Conservation (phyloP, 177 flowering plant genomes). For the Telopea speciosissima region DNA sequence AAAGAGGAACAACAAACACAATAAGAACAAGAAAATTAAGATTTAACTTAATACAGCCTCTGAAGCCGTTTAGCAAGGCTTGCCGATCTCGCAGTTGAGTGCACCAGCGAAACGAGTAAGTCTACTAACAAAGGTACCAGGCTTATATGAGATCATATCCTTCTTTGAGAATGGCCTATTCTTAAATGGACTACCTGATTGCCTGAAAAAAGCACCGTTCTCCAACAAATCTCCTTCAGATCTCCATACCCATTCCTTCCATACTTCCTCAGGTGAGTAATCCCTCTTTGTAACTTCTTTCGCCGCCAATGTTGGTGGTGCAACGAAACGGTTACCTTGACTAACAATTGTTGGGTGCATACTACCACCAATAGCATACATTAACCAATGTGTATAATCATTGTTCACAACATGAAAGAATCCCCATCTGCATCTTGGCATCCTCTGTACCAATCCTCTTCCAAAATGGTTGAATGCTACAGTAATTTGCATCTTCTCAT, state of each 20-base stretch:
- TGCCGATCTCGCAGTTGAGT: conserved; percentile 17
- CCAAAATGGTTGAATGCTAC: conserved; percentile 80
- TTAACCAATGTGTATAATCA: conserved; percentile 73
- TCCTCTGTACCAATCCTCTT: conserved; percentile 63
- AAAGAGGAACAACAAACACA: too few species aligned
- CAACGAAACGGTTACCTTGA: conserved; percentile 70
- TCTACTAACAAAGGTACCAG: conserved; percentile 27
- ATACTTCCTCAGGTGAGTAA: conserved; percentile 28
- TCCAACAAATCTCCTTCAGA: conserved; percentile 36
- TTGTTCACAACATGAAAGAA: conserved; percentile 72
- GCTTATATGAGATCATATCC: conserved; percentile 26
- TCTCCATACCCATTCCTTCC: conserved; percentile 49
- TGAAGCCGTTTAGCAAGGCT: conserved; percentile 16
- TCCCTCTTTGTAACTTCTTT: conserved; percentile 56
- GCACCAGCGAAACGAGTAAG: conserved; percentile 36
- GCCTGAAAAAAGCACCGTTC: conserved; percentile 42
- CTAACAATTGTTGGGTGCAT: conserved; percentile 61
- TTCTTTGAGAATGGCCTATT: not conserved
- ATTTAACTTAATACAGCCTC: too few species aligned
- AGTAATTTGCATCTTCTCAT: conserved; percentile 62
- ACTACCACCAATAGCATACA: conserved; percentile 86
- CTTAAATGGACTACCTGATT: conserved; percentile 23
- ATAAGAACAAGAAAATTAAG: too few species aligned
- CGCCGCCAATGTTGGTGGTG: conserved; percentile 32
- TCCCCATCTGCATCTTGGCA: conserved; percentile 73